Evolutionary conservation across 2,329 filamentous ascomycete species (phyloP).

Genomic region (Monosporascus sp.): DNA sequence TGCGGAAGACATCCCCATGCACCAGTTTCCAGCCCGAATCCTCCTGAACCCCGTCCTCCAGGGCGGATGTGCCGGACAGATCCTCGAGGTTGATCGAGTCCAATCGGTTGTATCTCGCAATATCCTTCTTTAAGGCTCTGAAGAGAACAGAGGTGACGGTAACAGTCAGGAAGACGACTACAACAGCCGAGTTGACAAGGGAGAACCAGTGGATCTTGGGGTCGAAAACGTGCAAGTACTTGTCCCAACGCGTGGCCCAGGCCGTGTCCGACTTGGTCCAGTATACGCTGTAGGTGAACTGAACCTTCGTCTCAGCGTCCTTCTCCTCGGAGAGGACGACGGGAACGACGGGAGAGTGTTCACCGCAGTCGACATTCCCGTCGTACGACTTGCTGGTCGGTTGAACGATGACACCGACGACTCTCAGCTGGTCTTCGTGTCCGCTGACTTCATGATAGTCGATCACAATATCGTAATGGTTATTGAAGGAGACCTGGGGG

Average conservation of each 20-base stretch:
- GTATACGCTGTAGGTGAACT: conserved; percentile 88
- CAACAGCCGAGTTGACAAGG: conserved; percentile 90
- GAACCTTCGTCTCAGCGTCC: conserved; percentile 56
- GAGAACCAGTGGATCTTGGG: conserved; percentile 99
- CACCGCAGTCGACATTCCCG: conserved; percentile 58
- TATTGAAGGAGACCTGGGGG: conserved; percentile 66
- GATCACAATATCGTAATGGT: conserved; percentile 90
- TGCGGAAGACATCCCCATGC: conserved; percentile 93
- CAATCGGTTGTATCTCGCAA: conserved; percentile 91
- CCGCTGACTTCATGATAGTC: conserved; percentile 81
- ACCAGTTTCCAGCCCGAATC: conserved; percentile 99
- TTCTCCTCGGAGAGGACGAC: conserved; percentile 61
- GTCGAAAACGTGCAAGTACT: conserved; percentile 94
- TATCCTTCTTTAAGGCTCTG: conserved; percentile 86
- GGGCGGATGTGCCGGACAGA: conserved; percentile 68
- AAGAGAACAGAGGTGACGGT: conserved; percentile 92
- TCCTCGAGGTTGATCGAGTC: conserved; percentile 90
- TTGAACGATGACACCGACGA: conserved; percentile 87
- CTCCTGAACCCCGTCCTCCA: conserved; percentile 92
- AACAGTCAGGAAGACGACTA: conserved; percentile 84
- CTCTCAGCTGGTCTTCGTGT: conserved; percentile 65
- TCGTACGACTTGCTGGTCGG: conserved; percentile 65
- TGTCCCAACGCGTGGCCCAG: conserved; percentile 98
- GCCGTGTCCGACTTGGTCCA: conserved; percentile 81
- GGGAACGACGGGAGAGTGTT: conserved; percentile 47